These are phyloP conservation scores for Urostyla sp. DNA, from an alignment of 73 alveolate genomes.

Conservation along the genomic window DNA sequence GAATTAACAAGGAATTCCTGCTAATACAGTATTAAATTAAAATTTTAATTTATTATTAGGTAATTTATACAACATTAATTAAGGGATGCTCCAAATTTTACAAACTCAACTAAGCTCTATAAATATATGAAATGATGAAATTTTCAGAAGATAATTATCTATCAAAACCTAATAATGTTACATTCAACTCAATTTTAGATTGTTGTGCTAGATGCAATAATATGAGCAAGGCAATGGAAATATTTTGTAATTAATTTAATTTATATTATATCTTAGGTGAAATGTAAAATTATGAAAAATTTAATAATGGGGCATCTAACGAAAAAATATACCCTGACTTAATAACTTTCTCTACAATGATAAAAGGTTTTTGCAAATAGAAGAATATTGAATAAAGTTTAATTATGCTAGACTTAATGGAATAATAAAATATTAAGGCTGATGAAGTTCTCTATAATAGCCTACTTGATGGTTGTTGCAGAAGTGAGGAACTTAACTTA, in stretches of 20 bases:
- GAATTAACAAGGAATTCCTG: slow-evolving; percentile 85
- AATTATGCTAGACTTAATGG: slow-evolving; percentile 77
- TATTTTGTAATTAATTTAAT: too few species aligned
- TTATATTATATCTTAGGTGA: slow-evolving; percentile 89
- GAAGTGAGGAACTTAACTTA: slow-evolving; percentile 85
- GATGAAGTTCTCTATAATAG: slow-evolving; percentile 95
- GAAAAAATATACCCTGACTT: slow-evolving; percentile 89
- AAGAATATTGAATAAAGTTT: slow-evolving; percentile 85
- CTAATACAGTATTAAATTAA: slow-evolving; percentile 95
- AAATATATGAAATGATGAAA: slow-evolving; percentile 90
- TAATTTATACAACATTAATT: slow-evolving; percentile 90
- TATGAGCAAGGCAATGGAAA: slow-evolving; percentile 80
- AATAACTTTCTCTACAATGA: slow-evolving; percentile 93
- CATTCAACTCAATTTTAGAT: slow-evolving; percentile 93
- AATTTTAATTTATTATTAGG: too few species aligned
- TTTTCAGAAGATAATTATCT: slow-evolving; percentile 75
- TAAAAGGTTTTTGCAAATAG: slow-evolving; percentile 93
- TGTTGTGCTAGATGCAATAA: slow-evolving; percentile 91
- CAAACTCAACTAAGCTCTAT: slow-evolving; percentile 85
- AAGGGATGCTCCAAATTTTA: slow-evolving; percentile 89
- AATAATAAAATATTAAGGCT: slow-evolving; percentile 63
- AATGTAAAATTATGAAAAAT: slow-evolving; percentile 87
- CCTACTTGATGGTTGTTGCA: slow-evolving; percentile 96
- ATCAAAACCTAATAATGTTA: slow-evolving; percentile 85
- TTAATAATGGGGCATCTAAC: slow-evolving; percentile 33